Evolutionary conservation across 495 filamentous ascomycete species (phyloP).

Genomic region (Hypoxylon rickii): DNA sequence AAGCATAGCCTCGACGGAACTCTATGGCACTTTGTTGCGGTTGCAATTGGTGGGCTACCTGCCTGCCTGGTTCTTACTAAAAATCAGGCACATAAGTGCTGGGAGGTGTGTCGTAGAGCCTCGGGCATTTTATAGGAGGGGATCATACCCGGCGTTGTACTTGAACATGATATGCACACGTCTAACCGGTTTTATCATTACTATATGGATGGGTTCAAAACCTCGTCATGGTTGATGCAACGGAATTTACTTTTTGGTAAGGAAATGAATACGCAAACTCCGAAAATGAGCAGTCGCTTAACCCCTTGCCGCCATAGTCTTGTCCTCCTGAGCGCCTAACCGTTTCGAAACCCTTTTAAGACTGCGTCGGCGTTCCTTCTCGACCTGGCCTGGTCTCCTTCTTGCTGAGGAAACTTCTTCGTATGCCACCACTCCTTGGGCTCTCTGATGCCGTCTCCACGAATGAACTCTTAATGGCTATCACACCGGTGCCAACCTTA

Average conservation of each 20-base stretch:
- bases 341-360: background rate
- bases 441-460: conserved; percentile 37
- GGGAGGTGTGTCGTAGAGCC: too few species aligned
- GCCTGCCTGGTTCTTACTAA: too few species aligned
- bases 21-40: too few species aligned
- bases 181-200: conserved; percentile 14
- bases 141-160: background rate
- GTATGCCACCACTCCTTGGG: conserved; percentile 43
- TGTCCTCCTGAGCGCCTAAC: conserved; percentile 12
- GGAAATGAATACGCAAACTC: conserved; percentile 17
- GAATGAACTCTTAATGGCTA: conserved; percentile 71
- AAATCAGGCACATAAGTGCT: too few species aligned
- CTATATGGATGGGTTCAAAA: conserved; percentile 5
- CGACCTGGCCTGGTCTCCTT: conserved; percentile 46
- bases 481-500: conserved; percentile 66
- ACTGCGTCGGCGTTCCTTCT: conserved; percentile 41
- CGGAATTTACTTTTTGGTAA: conserved; percentile 25
- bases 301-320: conserved; percentile 12
- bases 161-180: background rate
- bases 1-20: too few species aligned
- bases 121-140: too few species aligned
- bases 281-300: conserved; percentile 3
- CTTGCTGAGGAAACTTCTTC: conserved; percentile 56
- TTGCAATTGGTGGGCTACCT: too few species aligned
- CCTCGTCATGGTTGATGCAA: conserved; percentile 23